Evolutionary conservation across 2,329 filamentous ascomycete species (phyloP).

Genomic region (Aspergillus sp.): DNA sequence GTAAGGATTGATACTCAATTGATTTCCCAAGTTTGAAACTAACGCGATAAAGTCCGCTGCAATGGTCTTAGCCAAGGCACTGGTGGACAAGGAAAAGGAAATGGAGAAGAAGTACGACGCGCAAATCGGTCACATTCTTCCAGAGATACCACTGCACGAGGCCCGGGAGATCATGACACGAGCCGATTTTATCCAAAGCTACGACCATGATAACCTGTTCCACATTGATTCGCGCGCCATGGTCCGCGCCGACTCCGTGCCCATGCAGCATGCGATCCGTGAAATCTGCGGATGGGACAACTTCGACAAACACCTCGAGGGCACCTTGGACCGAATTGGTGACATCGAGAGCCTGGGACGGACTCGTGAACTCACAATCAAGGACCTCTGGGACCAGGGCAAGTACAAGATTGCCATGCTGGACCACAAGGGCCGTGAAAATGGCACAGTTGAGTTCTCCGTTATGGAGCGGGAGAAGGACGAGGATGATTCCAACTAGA

Average conservation of each 20-base stretch:
- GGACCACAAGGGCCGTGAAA: slow-evolving; percentile 42
- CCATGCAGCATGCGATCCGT: slow-evolving; percentile 89
- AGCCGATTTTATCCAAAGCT: slow-evolving; percentile 84
- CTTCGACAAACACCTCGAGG: slow-evolving; percentile 76
- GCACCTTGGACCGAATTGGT: slow-evolving; percentile 75
- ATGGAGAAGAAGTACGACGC: slow-evolving; percentile 58
- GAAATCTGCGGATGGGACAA: slow-evolving; percentile 70
- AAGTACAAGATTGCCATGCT: slow-evolving; percentile 61
- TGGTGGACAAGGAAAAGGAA: slow-evolving; percentile 73
- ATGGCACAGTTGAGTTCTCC: slow-evolving; percentile 43
- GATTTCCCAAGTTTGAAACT: too few species aligned
- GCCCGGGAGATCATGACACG: slow-evolving; percentile 92
- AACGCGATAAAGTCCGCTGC: slow-evolving; percentile 55
- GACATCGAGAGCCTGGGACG: slow-evolving; percentile 89
- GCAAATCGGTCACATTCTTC: slow-evolving; percentile 65
- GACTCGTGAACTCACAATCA: slow-evolving; percentile 91
- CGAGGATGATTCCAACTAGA: slow-evolving; percentile 22
- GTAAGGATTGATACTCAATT: too few species aligned
- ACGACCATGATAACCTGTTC: slow-evolving; percentile 92
- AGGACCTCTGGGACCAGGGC: slow-evolving; percentile 81
- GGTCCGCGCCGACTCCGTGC: slow-evolving; percentile 87
- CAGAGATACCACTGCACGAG: slow-evolving; percentile 71
- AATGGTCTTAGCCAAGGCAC: slow-evolving; percentile 84
- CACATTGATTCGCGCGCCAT: slow-evolving; percentile 81
- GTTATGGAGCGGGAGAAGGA: slow-evolving; percentile 33